Evolutionary conservation across 495 filamentous ascomycete species (phyloP), one percentile per base, ranked within the genome.

Genomic region (Lineolata rhizophorae): DNA sequence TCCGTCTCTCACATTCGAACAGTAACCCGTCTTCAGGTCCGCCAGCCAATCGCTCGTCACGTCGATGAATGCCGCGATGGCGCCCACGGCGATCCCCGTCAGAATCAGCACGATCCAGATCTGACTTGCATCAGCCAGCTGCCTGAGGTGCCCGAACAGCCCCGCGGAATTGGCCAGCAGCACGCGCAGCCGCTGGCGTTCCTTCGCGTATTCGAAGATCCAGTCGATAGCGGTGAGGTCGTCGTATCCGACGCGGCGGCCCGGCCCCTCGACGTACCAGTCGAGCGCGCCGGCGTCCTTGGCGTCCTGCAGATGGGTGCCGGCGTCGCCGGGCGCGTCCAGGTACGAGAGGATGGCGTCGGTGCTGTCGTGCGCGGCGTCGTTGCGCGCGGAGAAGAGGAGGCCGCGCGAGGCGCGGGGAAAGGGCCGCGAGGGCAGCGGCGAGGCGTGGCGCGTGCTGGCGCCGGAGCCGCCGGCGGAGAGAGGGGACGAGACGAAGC

Each of bases 201-300:
- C 87, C 51, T 94, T 94, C 16, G 82, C 87, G 49, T 97, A 92
- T 52, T 97, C 87, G 47, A 92, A 95, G 43, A 94, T 95, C 87
- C 87, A 97, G 56, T 97, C 87, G 51, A 97, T 97, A 10, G 90
- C 87, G 10, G 90, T 94, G 45, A 94, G 62, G 56, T 97, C 78
- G 42, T 92, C 87, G 53, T 97, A 97, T 31, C 76, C 83, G 17
- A 94, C 83, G 44, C 87, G 70, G 30, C 84, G 65, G 1, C 87
- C 87, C 3, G 81, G 83, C 3, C 80, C 82, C 53, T 94, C 84
- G 25, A 76, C 66, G 50, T 87, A 78, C 87, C 85, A 94, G 50
- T 92, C 80, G 15, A 76, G 44, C 13, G 67, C 60, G 11, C 50
- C 56, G 16, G 63, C 70, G 45, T 83, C 76, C 48, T 84, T 83